phyloP scores from a whole-genome alignment of 2,329 filamentous ascomycete species.

The Cytospora paraplurivora region DNA sequence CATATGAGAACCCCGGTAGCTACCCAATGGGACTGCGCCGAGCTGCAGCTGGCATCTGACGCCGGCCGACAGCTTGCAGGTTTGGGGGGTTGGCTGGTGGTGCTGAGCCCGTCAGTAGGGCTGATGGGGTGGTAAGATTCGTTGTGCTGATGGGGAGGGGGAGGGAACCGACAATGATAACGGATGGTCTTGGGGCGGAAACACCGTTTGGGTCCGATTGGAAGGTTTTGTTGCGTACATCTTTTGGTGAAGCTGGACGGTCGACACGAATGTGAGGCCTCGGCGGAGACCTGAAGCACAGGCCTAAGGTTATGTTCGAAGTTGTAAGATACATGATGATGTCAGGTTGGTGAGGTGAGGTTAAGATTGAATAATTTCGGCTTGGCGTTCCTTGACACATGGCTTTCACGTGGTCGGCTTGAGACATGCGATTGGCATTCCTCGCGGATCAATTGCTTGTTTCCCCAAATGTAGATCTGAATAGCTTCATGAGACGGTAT shows the following conservation, averaged over 20 bases:
- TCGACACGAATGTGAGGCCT: not conserved
- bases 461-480: not conserved
- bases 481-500: not conserved
- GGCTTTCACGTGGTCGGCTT: not conserved
- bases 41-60: slow-evolving; percentile 18
- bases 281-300: not conserved
- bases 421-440: not conserved
- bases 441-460: not conserved
- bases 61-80: slow-evolving; percentile 14
- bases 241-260: not conserved
- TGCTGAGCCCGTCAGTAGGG: slow-evolving; percentile 11
- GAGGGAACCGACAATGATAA: slow-evolving; percentile 15
- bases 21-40: slow-evolving; percentile 3
- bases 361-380: not conserved
- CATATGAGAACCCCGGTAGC: slow-evolving; percentile 16
- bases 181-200: not conserved
- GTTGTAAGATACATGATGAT: not conserved
- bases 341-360: not conserved
- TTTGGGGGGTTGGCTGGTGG: slow-evolving; percentile 2
- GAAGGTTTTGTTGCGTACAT: not conserved
- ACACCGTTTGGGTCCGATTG: not conserved
- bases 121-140: slow-evolving; percentile 5
- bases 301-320: not conserved
- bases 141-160: slow-evolving; percentile 1
- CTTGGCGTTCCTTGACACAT: not conserved